Conservation (phyloP, 768 basidiomycete species). For the Naganishia kalamii region DNA sequence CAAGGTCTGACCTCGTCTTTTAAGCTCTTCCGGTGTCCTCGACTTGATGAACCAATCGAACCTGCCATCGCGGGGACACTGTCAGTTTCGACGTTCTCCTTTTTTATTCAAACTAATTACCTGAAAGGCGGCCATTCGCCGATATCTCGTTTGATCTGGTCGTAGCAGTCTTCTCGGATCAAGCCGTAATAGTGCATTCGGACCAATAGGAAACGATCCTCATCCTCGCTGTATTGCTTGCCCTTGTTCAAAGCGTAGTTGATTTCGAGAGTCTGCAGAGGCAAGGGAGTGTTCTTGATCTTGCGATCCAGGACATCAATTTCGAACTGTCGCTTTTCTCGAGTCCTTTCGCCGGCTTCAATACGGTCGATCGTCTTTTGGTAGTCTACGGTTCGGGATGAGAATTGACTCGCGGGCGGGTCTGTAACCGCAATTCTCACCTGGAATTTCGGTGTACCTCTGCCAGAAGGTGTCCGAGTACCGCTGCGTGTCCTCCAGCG, state of each 20-base stretch:
- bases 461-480: constrained; percentile 83
- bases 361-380: constrained; percentile 13
- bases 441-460: constrained; percentile 77
- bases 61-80: constrained; percentile 23
- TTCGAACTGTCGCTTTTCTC: constrained; percentile 68
- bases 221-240: constrained; percentile 93
- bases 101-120: constrained; percentile 27
- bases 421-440: constrained; percentile 50
- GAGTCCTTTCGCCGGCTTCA: constrained; percentile 77
- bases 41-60: constrained; percentile 99
- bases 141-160: constrained; percentile 91
- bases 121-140: constrained; percentile 93
- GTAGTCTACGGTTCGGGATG: constrained; percentile 58
- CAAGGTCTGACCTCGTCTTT: constrained; percentile 78
- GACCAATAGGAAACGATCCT: constrained; percentile 89
- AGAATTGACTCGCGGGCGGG: constrained; percentile 27
- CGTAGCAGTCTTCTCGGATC: constrained; percentile 74
- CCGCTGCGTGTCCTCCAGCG: constrained; percentile 63
- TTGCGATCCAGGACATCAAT: constrained; percentile 67
- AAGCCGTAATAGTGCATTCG: constrained; percentile 85
- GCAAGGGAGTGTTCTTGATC: constrained; percentile 73
- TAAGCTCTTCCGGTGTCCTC: constrained; percentile 78
- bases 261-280: constrained; percentile 94
- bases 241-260: constrained; percentile 90
- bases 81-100: neutral